Percentiles rank a stretch among this genome's conserved stretches.
Conservation (phyloP, 352 stramenopile genomes). For the Phytophthora cajani region DNA sequence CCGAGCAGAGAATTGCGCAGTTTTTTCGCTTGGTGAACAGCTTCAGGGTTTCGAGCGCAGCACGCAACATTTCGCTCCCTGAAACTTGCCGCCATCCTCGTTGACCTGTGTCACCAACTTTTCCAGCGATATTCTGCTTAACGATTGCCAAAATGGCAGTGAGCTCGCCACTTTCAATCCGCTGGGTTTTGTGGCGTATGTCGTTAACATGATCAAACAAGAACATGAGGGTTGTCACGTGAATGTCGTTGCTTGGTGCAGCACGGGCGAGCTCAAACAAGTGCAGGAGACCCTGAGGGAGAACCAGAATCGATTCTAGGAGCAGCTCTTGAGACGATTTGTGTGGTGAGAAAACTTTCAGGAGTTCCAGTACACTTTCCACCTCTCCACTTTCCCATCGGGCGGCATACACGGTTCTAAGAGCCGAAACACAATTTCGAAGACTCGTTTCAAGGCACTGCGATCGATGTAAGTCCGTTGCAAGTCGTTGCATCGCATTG, state of each 20-base stretch:
- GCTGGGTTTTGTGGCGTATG: conserved; percentile 36
- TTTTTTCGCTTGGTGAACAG: conserved; percentile 34
- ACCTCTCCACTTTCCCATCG: conserved; percentile 24
- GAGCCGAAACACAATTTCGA: conserved; percentile 19
- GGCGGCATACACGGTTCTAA: conserved; percentile 3
- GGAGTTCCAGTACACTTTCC: conserved; percentile 16
- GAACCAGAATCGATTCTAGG: conserved; percentile 24
- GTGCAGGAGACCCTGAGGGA: conserved; percentile 30
- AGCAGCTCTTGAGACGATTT: conserved; percentile 27
- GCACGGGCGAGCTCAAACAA: conserved; percentile 28
- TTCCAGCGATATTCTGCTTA: conserved; percentile 17
- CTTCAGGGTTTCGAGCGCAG: conserved; percentile 41
- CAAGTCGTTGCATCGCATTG: conserved; percentile 14
- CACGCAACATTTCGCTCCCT: conserved; percentile 23
- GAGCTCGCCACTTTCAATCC: conserved; percentile 33
- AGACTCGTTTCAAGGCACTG: conserved; percentile 27
- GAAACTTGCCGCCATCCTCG: conserved; percentile 6
- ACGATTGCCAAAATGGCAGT: conserved; percentile 29
- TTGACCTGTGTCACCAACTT: conserved; percentile 11
- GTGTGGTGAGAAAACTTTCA: conserved; percentile 27
- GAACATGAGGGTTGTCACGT: conserved; percentile 27
- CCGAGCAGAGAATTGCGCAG: conserved; percentile 33
- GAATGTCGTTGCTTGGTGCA: conserved; percentile 4
- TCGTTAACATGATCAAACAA: conserved; percentile 33
- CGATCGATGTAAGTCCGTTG: conserved; percentile 11